These are phyloP conservation scores for Sarocladiaceae sp. DNA, from an alignment of 2,329 filamentous ascomycete species.

Conservation along the genomic window DNA sequence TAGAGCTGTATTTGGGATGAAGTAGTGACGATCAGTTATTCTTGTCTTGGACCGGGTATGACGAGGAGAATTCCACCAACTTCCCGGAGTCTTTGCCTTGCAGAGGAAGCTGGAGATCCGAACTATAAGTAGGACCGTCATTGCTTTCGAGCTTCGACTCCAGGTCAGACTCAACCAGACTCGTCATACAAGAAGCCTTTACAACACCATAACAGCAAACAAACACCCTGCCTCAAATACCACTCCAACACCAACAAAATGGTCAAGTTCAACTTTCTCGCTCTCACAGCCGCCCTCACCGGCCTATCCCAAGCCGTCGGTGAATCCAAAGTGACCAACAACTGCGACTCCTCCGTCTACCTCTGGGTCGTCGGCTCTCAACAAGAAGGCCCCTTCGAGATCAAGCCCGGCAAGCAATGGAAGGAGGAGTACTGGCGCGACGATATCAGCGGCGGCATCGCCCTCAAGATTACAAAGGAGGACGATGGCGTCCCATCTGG, in stretches of 20 bases:
- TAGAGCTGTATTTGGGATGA: not conserved
- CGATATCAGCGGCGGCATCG: constrained; percentile 31
- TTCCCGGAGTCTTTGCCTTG: not conserved
- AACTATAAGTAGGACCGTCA: not conserved
- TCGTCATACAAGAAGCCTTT: not conserved
- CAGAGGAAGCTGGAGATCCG: not conserved
- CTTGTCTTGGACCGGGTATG: not conserved
- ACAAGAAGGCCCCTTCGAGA: not conserved
- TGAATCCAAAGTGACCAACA: constrained; percentile 3
- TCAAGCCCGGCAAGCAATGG: not conserved
- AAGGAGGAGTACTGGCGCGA: constrained; percentile 18
- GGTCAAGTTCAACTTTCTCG: constrained; percentile 7
- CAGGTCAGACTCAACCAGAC: not conserved
- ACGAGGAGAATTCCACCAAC: too few species aligned
- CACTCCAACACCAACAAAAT: not conserved
- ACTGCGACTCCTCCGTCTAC: constrained; percentile 6
- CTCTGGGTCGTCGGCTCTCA: constrained; percentile 7
- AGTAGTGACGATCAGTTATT: not conserved
- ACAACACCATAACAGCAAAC: not conserved
- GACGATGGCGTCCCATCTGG: constrained; percentile 29
- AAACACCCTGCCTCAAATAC: not conserved
- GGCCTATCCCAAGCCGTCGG: constrained; percentile 4
- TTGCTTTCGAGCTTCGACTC: not conserved
- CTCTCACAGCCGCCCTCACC: constrained; percentile 7
- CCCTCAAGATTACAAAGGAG: constrained; percentile 47